These are phyloP conservation scores for Raphanus hybrid DNA, from an alignment of 441 rosid genomes.

Conservation along the genomic window DNA sequence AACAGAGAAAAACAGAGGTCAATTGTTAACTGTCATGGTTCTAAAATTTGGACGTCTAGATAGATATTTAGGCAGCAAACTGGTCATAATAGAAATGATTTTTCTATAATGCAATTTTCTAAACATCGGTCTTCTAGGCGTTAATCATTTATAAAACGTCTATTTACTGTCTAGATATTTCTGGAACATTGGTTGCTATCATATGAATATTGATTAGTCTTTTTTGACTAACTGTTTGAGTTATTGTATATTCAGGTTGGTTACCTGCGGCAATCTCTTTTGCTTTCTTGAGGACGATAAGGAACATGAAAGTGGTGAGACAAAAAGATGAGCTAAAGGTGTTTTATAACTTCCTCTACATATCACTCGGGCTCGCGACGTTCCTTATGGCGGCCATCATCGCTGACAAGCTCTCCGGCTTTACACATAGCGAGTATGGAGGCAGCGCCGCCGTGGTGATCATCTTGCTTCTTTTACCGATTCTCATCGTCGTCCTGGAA, in stretches of 20 bases:
- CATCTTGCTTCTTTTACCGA: slow-evolving; percentile 53
- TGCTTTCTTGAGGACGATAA: slow-evolving; percentile 55
- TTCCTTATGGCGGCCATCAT: slow-evolving; percentile 63
- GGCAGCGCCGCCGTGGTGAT: slow-evolving; percentile 54
- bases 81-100: neutral
- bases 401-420: slow-evolving; percentile 47
- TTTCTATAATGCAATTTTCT: neutral
- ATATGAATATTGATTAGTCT: slow-evolving; percentile 9
- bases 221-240: slow-evolving; percentile 11
- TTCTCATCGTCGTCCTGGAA: slow-evolving; percentile 53
- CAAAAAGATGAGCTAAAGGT: slow-evolving; percentile 51
- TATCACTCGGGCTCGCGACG: slow-evolving; percentile 66
- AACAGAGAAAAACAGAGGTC: slow-evolving; percentile 35
- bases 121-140: neutral
- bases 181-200: neutral
- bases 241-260: slow-evolving; percentile 57
- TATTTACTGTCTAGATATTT: neutral
- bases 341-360: slow-evolving; percentile 57
- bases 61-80: neutral
- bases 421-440: slow-evolving; percentile 48
- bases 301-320: slow-evolving; percentile 48
- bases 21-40: neutral
- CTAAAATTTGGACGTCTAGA: neutral
- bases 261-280: slow-evolving; percentile 71
- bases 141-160: neutral